A percentile compares a stretch with the other conserved stretches of the same genome.
These are phyloP conservation scores for Plasmodium gonderi DNA, from an alignment of 169 alveolate species.

Conservation along the genomic window DNA sequence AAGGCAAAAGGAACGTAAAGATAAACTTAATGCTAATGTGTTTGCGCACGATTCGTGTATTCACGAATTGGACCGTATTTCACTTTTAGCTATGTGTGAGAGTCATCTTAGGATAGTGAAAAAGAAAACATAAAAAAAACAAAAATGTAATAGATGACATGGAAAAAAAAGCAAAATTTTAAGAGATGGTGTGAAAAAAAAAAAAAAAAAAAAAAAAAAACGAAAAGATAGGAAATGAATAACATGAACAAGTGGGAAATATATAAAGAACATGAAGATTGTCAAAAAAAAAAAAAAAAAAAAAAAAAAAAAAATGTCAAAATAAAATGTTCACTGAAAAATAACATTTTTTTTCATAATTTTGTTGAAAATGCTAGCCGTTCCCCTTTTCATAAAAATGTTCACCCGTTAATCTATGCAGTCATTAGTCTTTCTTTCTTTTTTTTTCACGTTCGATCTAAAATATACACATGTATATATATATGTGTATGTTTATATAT, in stretches of 20 bases:
- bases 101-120: neutral
- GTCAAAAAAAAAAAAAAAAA: neutral
- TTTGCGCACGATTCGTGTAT: neutral
- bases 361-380: neutral
- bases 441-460: neutral
- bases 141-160: neutral
- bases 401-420: neutral
- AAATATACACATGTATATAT: neutral
- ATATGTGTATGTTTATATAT: neutral
- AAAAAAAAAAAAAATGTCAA: neutral
- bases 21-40: neutral
- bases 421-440: neutral
- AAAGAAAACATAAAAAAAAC: neutral
- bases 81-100: conserved; percentile 1
- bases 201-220: neutral
- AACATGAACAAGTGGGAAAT: neutral
- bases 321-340: neutral
- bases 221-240: neutral
- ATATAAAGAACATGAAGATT: neutral
- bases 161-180: neutral
- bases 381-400: conserved; percentile 6
- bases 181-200: neutral
- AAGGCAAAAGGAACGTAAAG: neutral
- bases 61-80: conserved; percentile 6
- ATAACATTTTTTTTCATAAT: neutral